Evolutionary conservation across 495 filamentous ascomycete genomes (phyloP).

Genomic region (Xylaria sp.): DNA sequence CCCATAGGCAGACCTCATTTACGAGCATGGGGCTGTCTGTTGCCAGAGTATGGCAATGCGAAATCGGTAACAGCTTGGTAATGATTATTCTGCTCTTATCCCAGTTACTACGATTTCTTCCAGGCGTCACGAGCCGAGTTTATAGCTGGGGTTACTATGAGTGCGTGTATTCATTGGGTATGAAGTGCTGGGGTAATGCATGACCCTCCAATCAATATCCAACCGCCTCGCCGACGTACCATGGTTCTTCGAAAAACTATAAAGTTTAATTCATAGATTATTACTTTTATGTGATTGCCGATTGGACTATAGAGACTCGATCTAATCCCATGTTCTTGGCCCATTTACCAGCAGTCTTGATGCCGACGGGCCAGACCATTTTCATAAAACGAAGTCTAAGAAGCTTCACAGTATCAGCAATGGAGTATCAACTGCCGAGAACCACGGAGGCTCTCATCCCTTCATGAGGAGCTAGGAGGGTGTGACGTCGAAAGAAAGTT

Average conservation of each 20-base stretch:
- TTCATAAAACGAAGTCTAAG: background rate
- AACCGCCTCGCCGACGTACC: background rate
- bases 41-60: background rate
- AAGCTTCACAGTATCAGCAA: background rate
- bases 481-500: background rate
- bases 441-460: background rate
- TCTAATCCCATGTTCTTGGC: background rate
- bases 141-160: background rate
- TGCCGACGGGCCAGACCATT: background rate
- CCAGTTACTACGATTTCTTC: background rate
- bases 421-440: slow-evolving; percentile 16
- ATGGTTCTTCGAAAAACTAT: background rate
- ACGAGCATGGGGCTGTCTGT: background rate
- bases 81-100: background rate
- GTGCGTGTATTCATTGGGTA: background rate
- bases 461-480: background rate
- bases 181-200: background rate
- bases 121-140: background rate
- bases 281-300: background rate
- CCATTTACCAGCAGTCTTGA: background rate
- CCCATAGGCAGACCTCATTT: background rate
- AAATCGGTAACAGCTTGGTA: background rate
- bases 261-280: background rate
- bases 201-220: background rate
- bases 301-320: background rate